Conservation (phyloP, 345 rosid genomes). For the Populus tremula region DNA sequence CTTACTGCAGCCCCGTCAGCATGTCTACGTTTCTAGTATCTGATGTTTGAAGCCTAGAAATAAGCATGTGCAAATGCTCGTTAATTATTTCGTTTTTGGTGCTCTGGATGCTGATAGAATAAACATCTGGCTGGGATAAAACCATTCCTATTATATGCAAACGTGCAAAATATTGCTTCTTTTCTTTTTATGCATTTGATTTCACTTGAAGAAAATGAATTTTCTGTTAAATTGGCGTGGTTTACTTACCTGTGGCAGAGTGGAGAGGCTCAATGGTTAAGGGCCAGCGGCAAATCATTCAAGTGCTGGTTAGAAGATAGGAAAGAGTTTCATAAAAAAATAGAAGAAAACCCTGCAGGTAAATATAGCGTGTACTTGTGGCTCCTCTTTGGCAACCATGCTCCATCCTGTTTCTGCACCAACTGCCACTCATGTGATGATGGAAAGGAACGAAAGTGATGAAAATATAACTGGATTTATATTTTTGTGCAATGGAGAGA, state of each 20-base stretch:
- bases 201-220: not conserved
- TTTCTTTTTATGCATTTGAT: not conserved
- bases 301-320: not conserved
- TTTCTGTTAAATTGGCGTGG: not conserved
- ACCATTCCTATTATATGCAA: too few relatives aligned
- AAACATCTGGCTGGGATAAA: too few relatives aligned
- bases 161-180: not conserved
- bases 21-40: not conserved
- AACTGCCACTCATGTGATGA: not conserved
- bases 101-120: too few relatives aligned
- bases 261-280: not conserved
- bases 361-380: not conserved
- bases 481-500: slow-evolving; percentile 31
- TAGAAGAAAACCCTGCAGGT: not conserved
- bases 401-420: not conserved
- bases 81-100: too few relatives aligned
- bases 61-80: too few relatives aligned
- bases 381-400: not conserved
- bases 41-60: too few relatives aligned
- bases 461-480: slow-evolving; percentile 26
- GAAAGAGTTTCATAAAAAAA: not conserved
- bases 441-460: not conserved
- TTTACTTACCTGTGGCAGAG: not conserved
- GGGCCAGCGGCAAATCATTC: not conserved
- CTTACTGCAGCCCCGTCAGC: not conserved